Percentiles rank a stretch among this genome's conserved stretches.
These are phyloP conservation scores for Pseudogymnoascus sp. DNA, from an alignment of 2,329 filamentous ascomycete species.

Conservation along the genomic window DNA sequence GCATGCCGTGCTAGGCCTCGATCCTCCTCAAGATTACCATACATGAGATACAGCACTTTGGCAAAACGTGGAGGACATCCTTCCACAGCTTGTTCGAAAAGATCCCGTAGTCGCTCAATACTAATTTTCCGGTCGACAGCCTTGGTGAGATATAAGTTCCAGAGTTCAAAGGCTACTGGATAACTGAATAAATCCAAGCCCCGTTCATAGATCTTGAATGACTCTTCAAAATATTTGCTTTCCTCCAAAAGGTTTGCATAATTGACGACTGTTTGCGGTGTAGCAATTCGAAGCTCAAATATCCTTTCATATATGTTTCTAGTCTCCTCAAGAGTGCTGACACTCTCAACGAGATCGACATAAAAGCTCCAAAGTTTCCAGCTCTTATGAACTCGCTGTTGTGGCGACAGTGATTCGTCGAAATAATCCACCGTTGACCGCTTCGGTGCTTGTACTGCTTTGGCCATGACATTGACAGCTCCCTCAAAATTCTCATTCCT, in stretches of 20 bases:
- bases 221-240: constrained; percentile 91
- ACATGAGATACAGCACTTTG: constrained; percentile 95
- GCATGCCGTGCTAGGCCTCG: constrained; percentile 88
- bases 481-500: constrained; percentile 93
- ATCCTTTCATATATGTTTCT: constrained; percentile 94
- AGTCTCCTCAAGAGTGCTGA: constrained; percentile 83
- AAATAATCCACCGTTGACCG: constrained; percentile 99
- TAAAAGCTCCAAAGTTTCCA: constrained; percentile 99
- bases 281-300: constrained; percentile 95
- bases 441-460: constrained; percentile 94
- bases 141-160: constrained; percentile 97
- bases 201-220: constrained; percentile 95
- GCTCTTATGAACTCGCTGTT: constrained; percentile 96
- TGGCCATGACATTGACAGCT: constrained; percentile 92
- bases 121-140: constrained; percentile 93
- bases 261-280: constrained; percentile 96
- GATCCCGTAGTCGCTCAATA: constrained; percentile 85
- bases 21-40: constrained; percentile 94
- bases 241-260: constrained; percentile 95
- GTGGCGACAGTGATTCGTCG: constrained; percentile 85
- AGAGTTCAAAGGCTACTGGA: constrained; percentile 94
- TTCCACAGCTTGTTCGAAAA: constrained; percentile 96
- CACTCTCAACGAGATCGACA: constrained; percentile 93
- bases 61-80: constrained; percentile 93
- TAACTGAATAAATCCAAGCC: constrained; percentile 98